Evolutionary conservation across 352 stramenopile genomes (phyloP).

Genomic region (Heterotrichella gracilis): DNA sequence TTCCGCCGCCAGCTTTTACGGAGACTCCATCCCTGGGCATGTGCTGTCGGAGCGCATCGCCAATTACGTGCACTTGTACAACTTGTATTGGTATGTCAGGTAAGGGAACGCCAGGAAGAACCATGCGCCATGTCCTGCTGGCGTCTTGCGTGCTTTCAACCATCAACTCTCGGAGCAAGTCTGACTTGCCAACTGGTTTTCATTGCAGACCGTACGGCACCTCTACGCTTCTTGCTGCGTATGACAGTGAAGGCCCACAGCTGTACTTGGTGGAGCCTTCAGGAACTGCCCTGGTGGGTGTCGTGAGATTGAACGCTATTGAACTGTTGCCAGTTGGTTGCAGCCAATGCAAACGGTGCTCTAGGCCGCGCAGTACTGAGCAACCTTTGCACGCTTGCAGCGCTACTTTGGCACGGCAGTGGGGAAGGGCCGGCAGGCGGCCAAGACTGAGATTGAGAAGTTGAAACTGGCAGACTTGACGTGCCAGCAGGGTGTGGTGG

Average conservation of each 20-base stretch:
- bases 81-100: too few species aligned
- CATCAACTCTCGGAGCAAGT: too few species aligned
- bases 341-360: background rate
- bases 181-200: too few species aligned
- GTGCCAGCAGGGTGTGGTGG: constrained; percentile 72
- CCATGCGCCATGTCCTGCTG: too few species aligned
- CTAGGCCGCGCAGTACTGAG: background rate
- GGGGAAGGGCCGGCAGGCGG: constrained; percentile 76
- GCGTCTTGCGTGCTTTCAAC: too few species aligned
- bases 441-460: constrained; percentile 97
- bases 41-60: background rate
- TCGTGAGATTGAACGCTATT: constrained; percentile 25
- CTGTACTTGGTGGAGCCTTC: background rate
- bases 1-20: constrained; percentile 18
- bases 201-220: too few species aligned
- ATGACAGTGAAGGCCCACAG: too few species aligned
- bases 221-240: too few species aligned
- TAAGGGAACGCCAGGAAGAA: too few species aligned
- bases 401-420: constrained; percentile 76
- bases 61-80: too few species aligned
- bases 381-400: constrained; percentile 33
- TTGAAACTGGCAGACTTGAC: constrained; percentile 64
- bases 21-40: background rate
- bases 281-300: constrained; percentile 24
- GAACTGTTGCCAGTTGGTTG: background rate